Percentiles rank a stretch among this genome's conserved stretches.
Conservation (phyloP, 176 grass and related monocot species). For the Dendrocalamus sinicus region DNA sequence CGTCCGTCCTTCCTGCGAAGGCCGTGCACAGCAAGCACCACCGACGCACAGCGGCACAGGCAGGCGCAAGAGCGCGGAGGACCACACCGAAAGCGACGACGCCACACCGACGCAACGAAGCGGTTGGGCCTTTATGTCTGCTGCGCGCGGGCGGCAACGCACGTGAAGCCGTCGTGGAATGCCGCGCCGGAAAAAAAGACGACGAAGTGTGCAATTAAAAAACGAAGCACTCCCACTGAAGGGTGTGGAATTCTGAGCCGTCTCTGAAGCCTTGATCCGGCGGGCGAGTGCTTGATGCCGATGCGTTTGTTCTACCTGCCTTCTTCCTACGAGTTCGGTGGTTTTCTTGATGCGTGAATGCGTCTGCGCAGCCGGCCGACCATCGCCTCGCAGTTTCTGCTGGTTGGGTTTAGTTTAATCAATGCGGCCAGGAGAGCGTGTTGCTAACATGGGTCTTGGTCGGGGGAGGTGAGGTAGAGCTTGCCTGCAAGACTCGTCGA, state of each 20-base stretch:
- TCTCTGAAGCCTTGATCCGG: background rate
- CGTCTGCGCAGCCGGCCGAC: background rate
- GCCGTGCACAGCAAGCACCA: background rate
- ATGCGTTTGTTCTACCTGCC: background rate
- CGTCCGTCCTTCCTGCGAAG: background rate
- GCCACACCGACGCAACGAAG: background rate
- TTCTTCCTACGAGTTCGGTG: background rate
- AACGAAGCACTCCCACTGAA: background rate
- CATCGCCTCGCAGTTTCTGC: background rate
- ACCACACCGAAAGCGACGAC: slow-evolving; percentile 39
- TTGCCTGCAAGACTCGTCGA: background rate
- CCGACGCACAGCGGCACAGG: background rate
- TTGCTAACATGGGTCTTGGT: slow-evolving; percentile 10
- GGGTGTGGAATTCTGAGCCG: background rate
- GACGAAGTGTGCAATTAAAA: background rate
- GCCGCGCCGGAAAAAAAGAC: background rate
- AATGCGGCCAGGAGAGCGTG: background rate
- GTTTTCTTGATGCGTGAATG: background rate
- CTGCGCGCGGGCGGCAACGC: background rate
- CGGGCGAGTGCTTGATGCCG: background rate
- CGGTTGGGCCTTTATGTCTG: slow-evolving; percentile 18
- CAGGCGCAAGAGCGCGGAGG: background rate
- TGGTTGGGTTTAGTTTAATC: background rate
- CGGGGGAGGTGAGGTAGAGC: slow-evolving; percentile 28
- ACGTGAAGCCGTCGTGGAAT: slow-evolving; percentile 10